Conservation (phyloP, 1,284 basidiomycete species). For the Mrakiaceae sp. region DNA sequence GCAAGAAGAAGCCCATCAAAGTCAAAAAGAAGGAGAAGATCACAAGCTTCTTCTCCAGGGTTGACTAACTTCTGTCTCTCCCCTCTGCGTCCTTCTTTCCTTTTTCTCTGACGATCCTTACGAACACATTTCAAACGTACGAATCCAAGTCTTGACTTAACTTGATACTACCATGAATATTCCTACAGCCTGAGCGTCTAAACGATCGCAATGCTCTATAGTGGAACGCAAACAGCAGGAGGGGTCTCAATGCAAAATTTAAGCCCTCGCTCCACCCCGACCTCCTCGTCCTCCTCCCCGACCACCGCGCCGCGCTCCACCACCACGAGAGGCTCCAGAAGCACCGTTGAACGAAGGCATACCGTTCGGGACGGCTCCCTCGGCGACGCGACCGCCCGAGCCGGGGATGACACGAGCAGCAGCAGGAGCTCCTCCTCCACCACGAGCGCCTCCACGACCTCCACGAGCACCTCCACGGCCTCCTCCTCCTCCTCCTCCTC, state of each 20-base stretch:
- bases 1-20: not conserved
- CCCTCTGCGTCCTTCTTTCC: not conserved
- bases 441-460: slow-evolving; percentile 15
- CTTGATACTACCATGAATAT: too few species aligned
- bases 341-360: not conserved
- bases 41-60: slow-evolving; percentile 2
- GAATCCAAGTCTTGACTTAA: too few species aligned
- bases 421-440: slow-evolving; percentile 13
- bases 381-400: too few species aligned
- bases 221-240: not conserved
- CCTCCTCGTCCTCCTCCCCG: not conserved
- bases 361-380: too few species aligned
- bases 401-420: not conserved
- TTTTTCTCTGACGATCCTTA: not conserved
- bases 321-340: not conserved
- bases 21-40: slow-evolving; percentile 11
- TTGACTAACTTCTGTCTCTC: not conserved
- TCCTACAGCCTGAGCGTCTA: too few species aligned
- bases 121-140: too few species aligned
- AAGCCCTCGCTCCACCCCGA: not conserved
- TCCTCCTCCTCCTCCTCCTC: slow-evolving; percentile 16
- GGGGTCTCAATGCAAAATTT: not conserved
- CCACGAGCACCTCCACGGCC: slow-evolving; percentile 17
- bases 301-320: not conserved
- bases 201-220: too few species aligned